These are phyloP conservation scores for Grigorovia yakushimaensis DNA, from an alignment of 805 yeast genomes.

Conservation along the genomic window DNA sequence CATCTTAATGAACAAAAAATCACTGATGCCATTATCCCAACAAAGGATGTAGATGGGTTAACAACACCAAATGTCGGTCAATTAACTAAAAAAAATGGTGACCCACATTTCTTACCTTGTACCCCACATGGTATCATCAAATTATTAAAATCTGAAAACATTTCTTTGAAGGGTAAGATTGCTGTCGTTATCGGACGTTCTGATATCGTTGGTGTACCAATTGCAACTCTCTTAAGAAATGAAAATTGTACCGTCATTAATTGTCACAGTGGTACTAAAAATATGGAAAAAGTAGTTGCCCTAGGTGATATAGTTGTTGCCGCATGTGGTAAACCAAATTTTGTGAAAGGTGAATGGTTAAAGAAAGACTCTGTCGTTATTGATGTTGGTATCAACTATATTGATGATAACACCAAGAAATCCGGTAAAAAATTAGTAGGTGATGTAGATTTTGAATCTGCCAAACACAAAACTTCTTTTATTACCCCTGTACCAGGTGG, in stretches of 20 bases:
- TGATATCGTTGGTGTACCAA: constrained; percentile 78
- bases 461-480: constrained; percentile 47
- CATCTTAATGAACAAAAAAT: constrained; percentile 59
- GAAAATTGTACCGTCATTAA: constrained; percentile 69
- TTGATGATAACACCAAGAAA: constrained; percentile 62
- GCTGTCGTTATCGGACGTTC: constrained; percentile 84
- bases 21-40: constrained; percentile 54
- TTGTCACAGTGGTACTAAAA: constrained; percentile 58
- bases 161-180: constrained; percentile 49
- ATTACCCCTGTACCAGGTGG: constrained; percentile 99
- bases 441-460: constrained; percentile 77
- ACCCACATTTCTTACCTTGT: constrained; percentile 67
- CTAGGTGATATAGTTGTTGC: constrained; percentile 74
- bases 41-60: constrained; percentile 79
- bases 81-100: constrained; percentile 61
- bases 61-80: constrained; percentile 73
- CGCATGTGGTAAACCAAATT: constrained; percentile 83
- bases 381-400: constrained; percentile 92
- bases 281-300: constrained; percentile 40
- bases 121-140: constrained; percentile 76
- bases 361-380: constrained; percentile 78
- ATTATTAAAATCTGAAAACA: constrained; percentile 47
- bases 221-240: constrained; percentile 58
- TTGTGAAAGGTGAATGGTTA: constrained; percentile 79
- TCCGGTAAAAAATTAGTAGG: constrained; percentile 86